Base-by-base conservation (phyloP, 139 green algal genomes). In the Asterochloris sp. region DNA sequence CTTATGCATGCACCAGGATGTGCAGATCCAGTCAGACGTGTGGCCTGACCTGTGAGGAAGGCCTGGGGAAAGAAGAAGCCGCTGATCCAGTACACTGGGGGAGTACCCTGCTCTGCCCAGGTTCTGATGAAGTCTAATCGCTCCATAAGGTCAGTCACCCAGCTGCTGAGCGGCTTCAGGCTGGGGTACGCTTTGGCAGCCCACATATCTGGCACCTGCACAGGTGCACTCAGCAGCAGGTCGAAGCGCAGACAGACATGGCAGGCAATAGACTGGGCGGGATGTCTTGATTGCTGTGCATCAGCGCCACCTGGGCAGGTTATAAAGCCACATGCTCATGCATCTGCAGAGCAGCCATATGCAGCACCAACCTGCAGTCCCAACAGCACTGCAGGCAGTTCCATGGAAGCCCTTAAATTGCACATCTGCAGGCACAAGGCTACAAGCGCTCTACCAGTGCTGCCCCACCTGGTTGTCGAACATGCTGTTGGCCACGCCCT, bases 51-150 rank as follows among this genome's bases (percentile, higher is more conserved):
- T 69, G 94, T 97, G 16, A 97, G 81, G 87, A 97, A 97, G 15
- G 93, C 94, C 86, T 95, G 89, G 28, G 93, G 93, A 86, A 96
- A 97, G 92, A 96, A 96, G 87, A 97, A 97, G 23, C 94, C 94
- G 54, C 80, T 90, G 85, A 97, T 94, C 94, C 94, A 97, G 85
- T 93, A 96, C 26, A 93, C 85, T 10, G 85, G 21, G 12, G 92
- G 90, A 11, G 80, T 86, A 71, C 94, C 94, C 1, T 86, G 69
- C 10, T 85, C 62, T 27, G 94, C 91, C 94, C 94, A 97, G 47
- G 62, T 67, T 12, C 77, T 62, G 69, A 97, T 92, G 89, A 97
- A 97, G 19, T 69, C 27, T 67, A 86, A 80, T 19, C 94, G 87
- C 87, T 95, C 91, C 73, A 95, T 64, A 73, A 97, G 88, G 86